Base-by-base conservation (phyloP, 495 filamentous ascomycete genomes). In the Melanomma pulvis-pyrius region DNA sequence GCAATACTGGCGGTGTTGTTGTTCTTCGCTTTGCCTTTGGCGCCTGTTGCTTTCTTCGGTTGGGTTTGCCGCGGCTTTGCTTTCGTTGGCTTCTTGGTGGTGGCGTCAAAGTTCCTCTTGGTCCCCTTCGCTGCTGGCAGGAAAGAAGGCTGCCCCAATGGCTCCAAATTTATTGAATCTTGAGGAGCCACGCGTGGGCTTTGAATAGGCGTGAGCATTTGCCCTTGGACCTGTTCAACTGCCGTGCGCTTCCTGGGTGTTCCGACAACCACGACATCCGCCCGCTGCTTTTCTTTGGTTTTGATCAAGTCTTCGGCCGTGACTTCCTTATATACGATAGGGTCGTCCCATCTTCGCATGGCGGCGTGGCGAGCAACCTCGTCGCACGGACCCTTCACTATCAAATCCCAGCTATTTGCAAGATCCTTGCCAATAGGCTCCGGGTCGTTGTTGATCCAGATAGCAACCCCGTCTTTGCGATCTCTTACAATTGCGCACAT, bases 371-470 rank as follows among this genome's bases (percentile, higher is more conserved):
- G 83, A 24, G 94, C 94, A 17, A 98, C 88, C 67, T 92, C 87
- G 73, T 98, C 94, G 71, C 90, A 96, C 65, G 90, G 88, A 15
- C 92, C 93, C 64, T 84, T 84, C 54, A 98, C 88, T 12, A 98
- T 85, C 63, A 97, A 77, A 76, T 98, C 94, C 85, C 92, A 98
- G 73, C 90, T 92, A 62, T 92, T 87, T 72, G 92, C 91, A 59
- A 97, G 89, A 52, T 97, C 93, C 68, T 88, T 88, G 25, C 90
- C 89, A 12, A 82, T 80, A 8, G 94, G 94, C 59, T 88, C 87
- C 0, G 90, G 84, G 61, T 94, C 91, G 52, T 91, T 85, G 77
- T 97, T 98, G 73, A 98, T 90, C 90, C 93, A 98, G 47, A 96
- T 89, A 1, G 92, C 90, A 50, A 97, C 81, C n/a, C 94, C 96